These are phyloP conservation scores for Posidonia oceanica DNA, from an alignment of 116 monocot species.

Conservation along the genomic window DNA sequence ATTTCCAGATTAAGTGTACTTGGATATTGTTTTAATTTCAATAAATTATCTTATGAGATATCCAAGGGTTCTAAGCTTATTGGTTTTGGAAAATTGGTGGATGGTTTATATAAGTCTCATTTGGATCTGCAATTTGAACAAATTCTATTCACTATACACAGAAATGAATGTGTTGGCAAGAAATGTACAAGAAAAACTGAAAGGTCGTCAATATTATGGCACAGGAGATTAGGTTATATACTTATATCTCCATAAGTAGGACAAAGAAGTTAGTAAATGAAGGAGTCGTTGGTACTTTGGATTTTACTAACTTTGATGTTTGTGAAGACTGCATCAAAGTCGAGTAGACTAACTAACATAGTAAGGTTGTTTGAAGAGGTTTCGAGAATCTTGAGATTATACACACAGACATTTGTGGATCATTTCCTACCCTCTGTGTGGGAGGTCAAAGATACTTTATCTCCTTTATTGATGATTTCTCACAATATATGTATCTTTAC, in stretches of 20 bases:
- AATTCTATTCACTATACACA: neutral
- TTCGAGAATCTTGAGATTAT: too few species aligned
- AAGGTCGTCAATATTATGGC: neutral
- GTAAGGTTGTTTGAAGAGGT: constrained; percentile 11
- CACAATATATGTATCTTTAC: constrained; percentile 17
- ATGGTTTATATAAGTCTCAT: neutral
- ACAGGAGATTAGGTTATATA: constrained; percentile 8
- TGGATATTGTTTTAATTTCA: neutral
- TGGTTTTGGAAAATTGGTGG: neutral
- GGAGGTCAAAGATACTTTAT: constrained; percentile 13
- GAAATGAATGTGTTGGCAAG: neutral
- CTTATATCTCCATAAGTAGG: constrained; percentile 12
- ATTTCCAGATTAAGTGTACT: neutral
- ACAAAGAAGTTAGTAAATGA: constrained; percentile 13
- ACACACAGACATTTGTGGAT: neutral
- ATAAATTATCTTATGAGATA: neutral
- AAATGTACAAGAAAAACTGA: neutral
- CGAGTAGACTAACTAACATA: neutral
- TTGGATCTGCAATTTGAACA: neutral
- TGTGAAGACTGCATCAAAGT: neutral
- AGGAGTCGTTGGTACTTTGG: neutral
- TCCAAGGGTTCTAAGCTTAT: neutral
- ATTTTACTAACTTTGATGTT: neutral
- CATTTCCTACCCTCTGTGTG: neutral
- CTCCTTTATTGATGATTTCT: constrained; percentile 13